Percentiles rank a stretch among this genome's conserved stretches.
phyloP scores from a whole-genome alignment of 2,329 filamentous ascomycete genomes.

The Colletotrichum lini region DNA sequence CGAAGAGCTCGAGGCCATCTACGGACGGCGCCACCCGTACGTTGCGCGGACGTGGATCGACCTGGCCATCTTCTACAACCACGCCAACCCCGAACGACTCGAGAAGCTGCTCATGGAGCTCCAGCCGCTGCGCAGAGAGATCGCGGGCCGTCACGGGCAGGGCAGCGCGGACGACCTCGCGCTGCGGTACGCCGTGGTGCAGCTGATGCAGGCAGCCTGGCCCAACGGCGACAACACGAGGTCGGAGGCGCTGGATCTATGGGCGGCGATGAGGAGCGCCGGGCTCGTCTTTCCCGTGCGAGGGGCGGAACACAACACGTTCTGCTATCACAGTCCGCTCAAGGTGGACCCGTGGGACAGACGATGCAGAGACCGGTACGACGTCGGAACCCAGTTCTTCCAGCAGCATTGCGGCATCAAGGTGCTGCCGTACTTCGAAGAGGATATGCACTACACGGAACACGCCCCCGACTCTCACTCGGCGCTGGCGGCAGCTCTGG shows the following conservation, averaged over 20 bases:
- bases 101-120: slow-evolving; percentile 57
- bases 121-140: slow-evolving; percentile 51
- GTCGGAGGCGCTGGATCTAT: slow-evolving; percentile 55
- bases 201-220: slow-evolving; percentile 55
- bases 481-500: slow-evolving; percentile 39
- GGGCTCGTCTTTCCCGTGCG: slow-evolving; percentile 55
- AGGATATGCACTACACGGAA: slow-evolving; percentile 59
- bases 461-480: slow-evolving; percentile 52
- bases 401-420: slow-evolving; percentile 56
- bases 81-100: slow-evolving; percentile 53
- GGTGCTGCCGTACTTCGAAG: slow-evolving; percentile 59
- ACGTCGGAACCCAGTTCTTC: slow-evolving; percentile 54
- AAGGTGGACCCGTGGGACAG: slow-evolving; percentile 62
- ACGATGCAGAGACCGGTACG: slow-evolving; percentile 59
- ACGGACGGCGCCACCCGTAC: slow-evolving; percentile 59
- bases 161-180: slow-evolving; percentile 54
- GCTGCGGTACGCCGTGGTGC: slow-evolving; percentile 58
- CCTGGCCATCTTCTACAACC: slow-evolving; percentile 57
- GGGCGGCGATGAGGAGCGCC: slow-evolving; percentile 53
- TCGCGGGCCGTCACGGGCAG: slow-evolving; percentile 53
- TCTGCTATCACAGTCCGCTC: slow-evolving; percentile 60
- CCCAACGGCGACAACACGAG: slow-evolving; percentile 54
- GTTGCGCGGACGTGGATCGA: slow-evolving; percentile 60
- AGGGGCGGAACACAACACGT: slow-evolving; percentile 55
- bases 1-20: slow-evolving; percentile 61